Evolutionary conservation across 2,329 filamentous ascomycete genomes (phyloP), one percentile per base, ranked within the genome.

Genomic region (Venturiaceae sp.): DNA sequence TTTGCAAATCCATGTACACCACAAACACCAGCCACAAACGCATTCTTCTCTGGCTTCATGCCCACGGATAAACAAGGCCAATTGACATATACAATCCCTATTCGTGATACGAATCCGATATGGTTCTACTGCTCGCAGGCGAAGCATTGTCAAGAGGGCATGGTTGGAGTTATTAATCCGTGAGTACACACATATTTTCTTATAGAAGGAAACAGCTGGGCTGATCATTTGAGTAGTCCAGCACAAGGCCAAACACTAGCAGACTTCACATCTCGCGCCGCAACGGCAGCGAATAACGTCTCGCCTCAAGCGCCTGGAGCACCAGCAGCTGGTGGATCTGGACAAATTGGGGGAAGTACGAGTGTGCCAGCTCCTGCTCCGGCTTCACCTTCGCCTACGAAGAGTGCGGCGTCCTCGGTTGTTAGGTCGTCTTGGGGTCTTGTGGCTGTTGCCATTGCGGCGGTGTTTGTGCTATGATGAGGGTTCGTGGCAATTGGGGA

Each of bases 81-180:
- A 61, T 82, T 87, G 30, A 85, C 85, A 57, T 94, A 85, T 73
- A 90, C 85, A 60, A 76, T 92, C 66, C 79, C 79, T 69, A 75
- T 94, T 70, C 85, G 84, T 67, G 78, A 83, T 71, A 82, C 79
- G 47, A 85, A 80, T 58, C 88, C 89, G 32, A 77, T 92, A 63
- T 94, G 89, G 88, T 75, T 88, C 63, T 92, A 87, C 79, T 92
- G 88, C 74, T 84, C 83, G 32, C 85, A 90, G 71, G 83, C 70
- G 50, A 82, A 79, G 67, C 89, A 94, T 75, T 94, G 88, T 72
- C 82, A 90, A 71, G 74, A 69, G 53, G 87, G 87, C 62, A 91
- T 91, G 86, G 79, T 81, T 59, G 86, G 88, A 75, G 86, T 88
- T 33, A 84, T 91, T 68, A 91, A 92, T 72, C 83, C 86, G 84